Evolutionary conservation across 176 grass and related monocot species (phyloP), one percentile per base, ranked within the genome.

Genomic region (Aegilops tauschii): DNA sequence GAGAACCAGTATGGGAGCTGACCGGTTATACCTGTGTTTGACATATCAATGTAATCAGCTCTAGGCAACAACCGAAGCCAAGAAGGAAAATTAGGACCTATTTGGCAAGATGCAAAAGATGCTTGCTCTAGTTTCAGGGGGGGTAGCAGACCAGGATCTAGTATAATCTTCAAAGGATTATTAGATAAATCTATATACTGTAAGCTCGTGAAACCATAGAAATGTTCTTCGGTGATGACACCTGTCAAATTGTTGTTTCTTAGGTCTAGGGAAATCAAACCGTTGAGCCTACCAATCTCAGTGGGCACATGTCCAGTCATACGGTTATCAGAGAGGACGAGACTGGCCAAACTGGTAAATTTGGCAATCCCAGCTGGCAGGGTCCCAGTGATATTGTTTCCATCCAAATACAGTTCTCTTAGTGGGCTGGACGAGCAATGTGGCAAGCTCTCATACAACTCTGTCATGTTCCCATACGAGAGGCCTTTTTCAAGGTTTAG

Each of bases 61-160:
- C 39, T 40, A 40, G 39, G 8, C 39, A 40, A 61, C 27, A 45
- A 47, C 8, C 7, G 52, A 13, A 92, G 73, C 92, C 88, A 90
- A 10, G 16, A 18, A 37, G 91, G 91, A 54, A 93, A 87, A 0
- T 2, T 8, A 25, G 87, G 61, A 40, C 91, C 91, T 31, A 93
- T 16, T 4, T 45, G 30, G 34, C 88, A 90, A 29, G 65, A 61
- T 37, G 54, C 17, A 20, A 92, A 78, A 8, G 8, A 1, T 29
- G 39, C 42, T 3, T 0, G 0, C 11, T 13, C 2, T 10, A 90
- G 21, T 69, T 30, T 76, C 59, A 88, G 73, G 0, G 81, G 70
- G 9, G 80, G 65, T 5, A 64, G 1, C 80, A 76, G 87, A 34
- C 50, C 56, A 12, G 87, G 14, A 40, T 40, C 31, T 2, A 69